Percentiles rank a stretch among this genome's conserved stretches.
These are phyloP conservation scores for Anthostomella pinea DNA, from an alignment of 2,329 filamentous ascomycete genomes.

Conservation along the genomic window DNA sequence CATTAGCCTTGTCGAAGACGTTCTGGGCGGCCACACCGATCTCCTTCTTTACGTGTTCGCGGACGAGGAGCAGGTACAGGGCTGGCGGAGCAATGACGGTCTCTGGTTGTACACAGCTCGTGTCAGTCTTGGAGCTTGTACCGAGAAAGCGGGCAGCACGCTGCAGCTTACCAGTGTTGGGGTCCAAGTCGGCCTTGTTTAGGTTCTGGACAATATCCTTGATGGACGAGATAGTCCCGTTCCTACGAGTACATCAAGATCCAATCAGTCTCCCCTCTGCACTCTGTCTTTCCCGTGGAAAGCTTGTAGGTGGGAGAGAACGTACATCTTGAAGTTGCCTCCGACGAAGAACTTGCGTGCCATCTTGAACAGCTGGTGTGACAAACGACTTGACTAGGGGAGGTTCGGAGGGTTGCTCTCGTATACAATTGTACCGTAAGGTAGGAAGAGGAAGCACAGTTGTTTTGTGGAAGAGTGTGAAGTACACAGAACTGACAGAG, in stretches of 20 bases:
- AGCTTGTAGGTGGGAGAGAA: constrained; percentile 17
- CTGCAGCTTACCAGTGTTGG: constrained; percentile 62
- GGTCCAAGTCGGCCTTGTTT: constrained; percentile 79
- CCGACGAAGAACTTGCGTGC: constrained; percentile 95
- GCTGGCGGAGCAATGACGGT: constrained; percentile 90
- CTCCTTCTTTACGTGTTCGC: constrained; percentile 70
- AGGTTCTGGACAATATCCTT: constrained; percentile 87
- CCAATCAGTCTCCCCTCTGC: constrained; percentile 13
- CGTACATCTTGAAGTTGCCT: constrained; percentile 99
- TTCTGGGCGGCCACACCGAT: constrained; percentile 93
- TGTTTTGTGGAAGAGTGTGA: too few species aligned
- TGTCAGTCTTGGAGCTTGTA: constrained; percentile 10
- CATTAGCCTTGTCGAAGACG: constrained; percentile 94
- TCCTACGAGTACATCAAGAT: constrained; percentile 58
- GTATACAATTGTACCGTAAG: background rate
- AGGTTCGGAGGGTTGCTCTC: background rate
- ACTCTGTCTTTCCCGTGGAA: background rate
- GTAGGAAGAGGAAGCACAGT: background rate
- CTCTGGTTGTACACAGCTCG: constrained; percentile 54
- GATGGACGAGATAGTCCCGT: constrained; percentile 86
- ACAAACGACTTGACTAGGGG: background rate
- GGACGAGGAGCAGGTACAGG: constrained; percentile 85
- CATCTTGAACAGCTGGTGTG: constrained; percentile 59
- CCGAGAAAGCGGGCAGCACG: constrained; percentile 2
- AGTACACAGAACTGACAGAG: too few species aligned